These are phyloP conservation scores for Phytopythium aichiense DNA, from an alignment of 352 stramenopile species.

Conservation along the genomic window DNA sequence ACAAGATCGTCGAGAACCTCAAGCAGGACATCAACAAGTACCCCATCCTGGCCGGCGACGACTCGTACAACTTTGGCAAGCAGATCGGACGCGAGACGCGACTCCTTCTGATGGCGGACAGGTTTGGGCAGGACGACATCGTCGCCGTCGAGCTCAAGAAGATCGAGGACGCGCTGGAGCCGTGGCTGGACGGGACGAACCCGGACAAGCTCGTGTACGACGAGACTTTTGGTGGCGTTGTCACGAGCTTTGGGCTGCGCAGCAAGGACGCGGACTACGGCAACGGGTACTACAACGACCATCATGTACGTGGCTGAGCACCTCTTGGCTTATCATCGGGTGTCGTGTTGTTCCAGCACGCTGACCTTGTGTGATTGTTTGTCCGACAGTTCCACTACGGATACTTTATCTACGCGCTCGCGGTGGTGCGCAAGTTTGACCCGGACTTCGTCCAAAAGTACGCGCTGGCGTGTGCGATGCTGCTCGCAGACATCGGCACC, in stretches of 20 bases:
- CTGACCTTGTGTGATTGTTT: conserved; percentile 9
- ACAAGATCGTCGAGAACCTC: conserved; percentile 41
- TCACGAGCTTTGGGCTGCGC: conserved; percentile 81
- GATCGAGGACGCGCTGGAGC: conserved; percentile 46
- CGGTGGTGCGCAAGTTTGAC: conserved; percentile 71
- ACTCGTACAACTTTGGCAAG: conserved; percentile 83
- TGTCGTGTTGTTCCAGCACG: conserved; percentile 3
- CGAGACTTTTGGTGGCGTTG: conserved; percentile 88
- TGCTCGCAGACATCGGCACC: conserved; percentile 69
- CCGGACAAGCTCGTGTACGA: conserved; percentile 88
- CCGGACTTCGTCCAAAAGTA: conserved; percentile 65
- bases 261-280: conserved; percentile 69
- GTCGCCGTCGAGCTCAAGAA: conserved; percentile 44
- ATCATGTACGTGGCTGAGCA: conserved; percentile 41
- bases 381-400: conserved; percentile 92
- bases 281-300: conserved; percentile 89
- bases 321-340: background rate
- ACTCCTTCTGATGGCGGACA: conserved; percentile 73
- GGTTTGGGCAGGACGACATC: conserved; percentile 49
- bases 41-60: conserved; percentile 30
- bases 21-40: conserved; percentile 50
- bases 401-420: conserved; percentile 88
- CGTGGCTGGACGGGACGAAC: conserved; percentile 67
- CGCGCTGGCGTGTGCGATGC: conserved; percentile 41
- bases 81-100: conserved; percentile 68